phyloP scores from a whole-genome alignment of 139 green algal species.

The Chlamydomonas incerta region DNA sequence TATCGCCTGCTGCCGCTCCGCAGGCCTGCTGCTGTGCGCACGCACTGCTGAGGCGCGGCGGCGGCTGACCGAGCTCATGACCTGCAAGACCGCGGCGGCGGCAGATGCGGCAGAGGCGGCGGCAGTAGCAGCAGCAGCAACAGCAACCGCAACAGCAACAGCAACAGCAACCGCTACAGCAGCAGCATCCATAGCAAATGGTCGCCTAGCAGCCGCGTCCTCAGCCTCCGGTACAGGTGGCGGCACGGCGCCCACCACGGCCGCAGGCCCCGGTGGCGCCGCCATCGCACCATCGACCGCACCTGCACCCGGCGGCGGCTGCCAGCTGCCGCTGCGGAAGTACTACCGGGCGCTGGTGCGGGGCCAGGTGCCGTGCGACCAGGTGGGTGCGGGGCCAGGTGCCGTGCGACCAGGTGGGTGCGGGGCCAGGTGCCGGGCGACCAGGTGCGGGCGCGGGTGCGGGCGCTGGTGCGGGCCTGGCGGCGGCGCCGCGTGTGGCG shows the following conservation, averaged over 20 bases:
- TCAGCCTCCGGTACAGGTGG: too few relatives aligned
- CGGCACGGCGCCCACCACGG: too few relatives aligned
- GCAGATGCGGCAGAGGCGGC: neutral
- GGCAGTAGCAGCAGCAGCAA: neutral
- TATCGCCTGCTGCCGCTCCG: neutral
- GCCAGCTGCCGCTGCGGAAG: slow-evolving; percentile 49
- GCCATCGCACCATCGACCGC: too few relatives aligned
- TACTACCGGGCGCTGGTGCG: slow-evolving; percentile 59
- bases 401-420: neutral
- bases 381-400: too few relatives aligned
- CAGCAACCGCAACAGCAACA: neutral
- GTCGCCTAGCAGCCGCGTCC: too few relatives aligned
- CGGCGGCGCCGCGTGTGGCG: too few relatives aligned
- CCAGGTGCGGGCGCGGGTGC: neutral
- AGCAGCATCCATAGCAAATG: too few relatives aligned
- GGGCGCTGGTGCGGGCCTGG: too few relatives aligned
- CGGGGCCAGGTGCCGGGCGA: too few relatives aligned
- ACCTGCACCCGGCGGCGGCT: too few relatives aligned
- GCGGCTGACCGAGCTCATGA: slow-evolving; percentile 48
- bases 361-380: neutral
- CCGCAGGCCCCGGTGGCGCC: too few relatives aligned
- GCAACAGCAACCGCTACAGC: too few relatives aligned
- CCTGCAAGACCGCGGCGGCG: slow-evolving; percentile 33
- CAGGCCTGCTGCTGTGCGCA: slow-evolving; percentile 62
- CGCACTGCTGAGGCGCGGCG: slow-evolving; percentile 39